Evolutionary conservation across 2,329 filamentous ascomycete species (phyloP), one percentile per base, ranked within the genome.

Genomic region (Aspergillus clavatus): DNA sequence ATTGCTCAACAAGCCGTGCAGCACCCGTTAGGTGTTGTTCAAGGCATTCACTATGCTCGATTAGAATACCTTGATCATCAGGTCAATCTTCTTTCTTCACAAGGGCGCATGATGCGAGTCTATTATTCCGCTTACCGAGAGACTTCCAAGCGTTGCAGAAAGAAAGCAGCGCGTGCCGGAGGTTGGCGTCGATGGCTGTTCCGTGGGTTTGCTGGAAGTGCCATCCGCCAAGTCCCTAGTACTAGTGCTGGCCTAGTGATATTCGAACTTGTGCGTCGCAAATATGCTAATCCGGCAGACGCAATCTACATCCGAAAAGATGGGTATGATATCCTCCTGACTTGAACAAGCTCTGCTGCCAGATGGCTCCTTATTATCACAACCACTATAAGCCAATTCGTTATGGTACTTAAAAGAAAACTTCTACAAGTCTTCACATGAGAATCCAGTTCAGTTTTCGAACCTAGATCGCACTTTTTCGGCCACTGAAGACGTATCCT

Each of bases 211-310:
- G 68, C 78, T 55, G 67, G 69, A 57, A 75, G 66, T 43, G 81
- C 80, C 0, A 66, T 83, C 27, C 70, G 76, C 24, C 80, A 83
- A 58, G 76, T 82, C 10, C 81, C 81, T 2, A 83, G 79, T 53
- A 83, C 81, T 2, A 81, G 77, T 51, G 80, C 81, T 1, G 81
- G 80, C 0, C 63, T 84, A 42, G 79, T 84, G 45, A 81, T 83
- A 3, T 84, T 84, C 53, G 81, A 84, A 60, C 60, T 84, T 26
- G 76, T 83, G 29, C 67, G 81, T 41, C 68, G 81, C 40, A 81
- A 80, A 59, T 83, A 83, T 59, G 77, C 76, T 2, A 73, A 71
- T 50, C 58, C 71, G 40, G 68, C 70, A n/a, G 77, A 79, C 45
- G 69, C 67, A 46, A 76, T 74, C 50, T 75, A 70, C 62, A 82